Conservation (phyloP, 1,139 yeast genomes). For the Geotrichum cucujoidarum region DNA sequence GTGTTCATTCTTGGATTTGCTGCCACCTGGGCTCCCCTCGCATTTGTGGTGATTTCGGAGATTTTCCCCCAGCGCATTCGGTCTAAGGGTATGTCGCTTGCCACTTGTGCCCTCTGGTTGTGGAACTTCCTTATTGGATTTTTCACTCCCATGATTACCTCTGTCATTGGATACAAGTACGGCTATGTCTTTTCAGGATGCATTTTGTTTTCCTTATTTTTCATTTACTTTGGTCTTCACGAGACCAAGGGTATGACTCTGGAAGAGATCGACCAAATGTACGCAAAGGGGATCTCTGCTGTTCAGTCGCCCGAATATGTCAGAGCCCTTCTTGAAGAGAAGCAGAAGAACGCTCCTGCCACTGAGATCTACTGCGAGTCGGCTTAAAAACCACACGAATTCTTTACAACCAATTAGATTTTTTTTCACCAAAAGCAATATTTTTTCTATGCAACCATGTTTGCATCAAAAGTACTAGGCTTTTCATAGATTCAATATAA, state of each 20-base stretch:
- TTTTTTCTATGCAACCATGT: too few relatives aligned
- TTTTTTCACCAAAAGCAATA: background rate
- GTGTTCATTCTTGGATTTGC: slow-evolving; percentile 79
- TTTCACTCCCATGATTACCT: slow-evolving; percentile 66
- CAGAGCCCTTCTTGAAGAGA: background rate
- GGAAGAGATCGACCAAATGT: slow-evolving; percentile 68
- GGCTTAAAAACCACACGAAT: too few relatives aligned
- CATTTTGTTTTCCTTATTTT: slow-evolving; percentile 47
- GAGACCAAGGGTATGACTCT: slow-evolving; percentile 71
- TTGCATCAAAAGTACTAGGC: too few relatives aligned
- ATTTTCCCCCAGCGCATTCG: slow-evolving; percentile 73
- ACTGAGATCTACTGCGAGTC: too few relatives aligned
- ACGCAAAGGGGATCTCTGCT: slow-evolving; percentile 33
- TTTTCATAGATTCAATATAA: too few relatives aligned
- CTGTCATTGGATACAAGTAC: slow-evolving; percentile 43
- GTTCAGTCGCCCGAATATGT: slow-evolving; percentile 29
- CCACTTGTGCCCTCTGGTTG: slow-evolving; percentile 35
- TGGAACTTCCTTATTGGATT: slow-evolving; percentile 51
- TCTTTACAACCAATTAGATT: too few relatives aligned
- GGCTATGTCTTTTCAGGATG: slow-evolving; percentile 54
- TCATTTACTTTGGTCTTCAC: slow-evolving; percentile 61
- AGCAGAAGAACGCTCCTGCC: too few relatives aligned
- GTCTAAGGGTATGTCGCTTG: slow-evolving; percentile 68
- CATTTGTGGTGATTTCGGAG: slow-evolving; percentile 74
- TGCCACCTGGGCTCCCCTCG: slow-evolving; percentile 83